Base-by-base conservation (phyloP, 169 alveolate genomes). In the Plasmodium malariae region DNA sequence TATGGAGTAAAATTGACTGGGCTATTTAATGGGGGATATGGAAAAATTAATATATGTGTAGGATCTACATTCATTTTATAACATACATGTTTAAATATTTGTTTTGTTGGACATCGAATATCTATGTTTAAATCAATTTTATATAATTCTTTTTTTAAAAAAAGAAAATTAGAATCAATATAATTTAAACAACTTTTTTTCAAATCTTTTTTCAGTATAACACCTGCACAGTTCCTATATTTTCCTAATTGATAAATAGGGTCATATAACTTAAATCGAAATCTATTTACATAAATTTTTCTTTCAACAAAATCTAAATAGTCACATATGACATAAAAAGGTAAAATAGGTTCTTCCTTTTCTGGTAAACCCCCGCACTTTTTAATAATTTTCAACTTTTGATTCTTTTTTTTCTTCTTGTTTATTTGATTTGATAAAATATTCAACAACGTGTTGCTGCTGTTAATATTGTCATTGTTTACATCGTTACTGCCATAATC, bases 11-110 rank as follows among this genome's bases (percentile, higher is more conserved):
- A 86, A 70, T 86, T 86, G 2, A 86, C 65, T 24, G 92, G 87
- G 21, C 54, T 86, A 55, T 57, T 68, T n/a, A 83, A 45, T 1
- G 96, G 96, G 3, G 86, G 93, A 40, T 76, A 74, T 2, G 93
- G 88, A 76, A 70, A 94, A 9, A 94, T 83, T 51, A 94, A 63
- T 45, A 91, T 92, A 68, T 91, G 96, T 21, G 95, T 88, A 0
- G 96, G 96, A 48, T 94, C 96, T 30, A 93, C 92, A 26, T 93
- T 94, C 93, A 94, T 68, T 71, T 89, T 60, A 93, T 95, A 93
- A 71, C 96, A 90, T 17, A 94, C 94, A 49, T 92, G 93, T 65
- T 94, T 70, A 49, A 94, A 87, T 24, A 92, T 93, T 62, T 91
- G 94, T 51, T 94, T 94, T 54, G 94, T 88, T 19, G 96, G 96